Conservation (phyloP, 805 yeast species). For the Metschnikowia kunwiensis region DNA sequence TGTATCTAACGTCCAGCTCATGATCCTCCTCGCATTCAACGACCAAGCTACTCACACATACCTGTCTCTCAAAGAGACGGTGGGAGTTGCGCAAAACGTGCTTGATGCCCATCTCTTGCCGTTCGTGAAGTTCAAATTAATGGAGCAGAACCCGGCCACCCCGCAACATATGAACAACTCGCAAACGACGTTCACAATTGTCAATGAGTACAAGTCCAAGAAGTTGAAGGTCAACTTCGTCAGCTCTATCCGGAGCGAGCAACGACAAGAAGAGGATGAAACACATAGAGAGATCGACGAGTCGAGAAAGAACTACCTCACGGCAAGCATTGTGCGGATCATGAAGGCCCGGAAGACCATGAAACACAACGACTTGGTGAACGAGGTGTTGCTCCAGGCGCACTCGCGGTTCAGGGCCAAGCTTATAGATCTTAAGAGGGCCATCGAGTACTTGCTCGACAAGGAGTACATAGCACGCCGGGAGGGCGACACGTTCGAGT, state of each 20-base stretch:
- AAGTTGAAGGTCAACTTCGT: conserved; percentile 79
- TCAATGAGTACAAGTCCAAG: conserved; percentile 79
- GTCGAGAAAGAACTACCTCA: conserved; percentile 78
- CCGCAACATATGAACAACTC: conserved; percentile 44
- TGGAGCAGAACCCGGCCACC: conserved; percentile 64
- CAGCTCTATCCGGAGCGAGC: conserved; percentile 57
- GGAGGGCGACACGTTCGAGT: conserved; percentile 72
- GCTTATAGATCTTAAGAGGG: conserved; percentile 80
- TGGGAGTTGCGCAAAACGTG: conserved; percentile 62
- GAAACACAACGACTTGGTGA: conserved; percentile 75
- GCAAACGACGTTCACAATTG: conserved; percentile 63
- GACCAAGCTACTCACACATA: conserved; percentile 58
- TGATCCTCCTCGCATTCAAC: conserved; percentile 82
- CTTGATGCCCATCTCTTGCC: conserved; percentile 78
- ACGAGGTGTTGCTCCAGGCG: conserved; percentile 85
- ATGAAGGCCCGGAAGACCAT: conserved; percentile 89
- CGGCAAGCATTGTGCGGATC: conserved; percentile 92
- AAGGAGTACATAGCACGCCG: conserved; percentile 79
- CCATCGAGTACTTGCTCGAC: conserved; percentile 81
- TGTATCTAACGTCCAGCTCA: conserved; percentile 82
- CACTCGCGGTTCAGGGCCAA: conserved; percentile 80
- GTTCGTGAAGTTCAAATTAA: conserved; percentile 71
- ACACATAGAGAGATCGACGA: conserved; percentile 80
- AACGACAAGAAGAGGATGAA: conserved; percentile 67
- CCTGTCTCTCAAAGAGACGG: conserved; percentile 58